Base-by-base conservation (phyloP, 345 rosid species). In the Diplotaxis tenuifolia region DNA sequence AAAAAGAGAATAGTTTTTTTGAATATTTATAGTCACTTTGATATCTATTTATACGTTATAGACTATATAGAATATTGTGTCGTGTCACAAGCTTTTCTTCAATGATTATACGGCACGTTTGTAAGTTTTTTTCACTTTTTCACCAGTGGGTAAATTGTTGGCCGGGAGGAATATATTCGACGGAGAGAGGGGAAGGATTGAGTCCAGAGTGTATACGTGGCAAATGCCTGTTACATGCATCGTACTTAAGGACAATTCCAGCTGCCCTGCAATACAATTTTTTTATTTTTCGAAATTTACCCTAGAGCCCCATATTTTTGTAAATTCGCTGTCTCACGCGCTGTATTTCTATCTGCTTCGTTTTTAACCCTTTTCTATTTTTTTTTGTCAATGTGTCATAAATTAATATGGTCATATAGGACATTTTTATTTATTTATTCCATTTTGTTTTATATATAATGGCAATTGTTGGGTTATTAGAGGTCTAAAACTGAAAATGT, bases 131-230 rank as follows among this genome's bases (percentile, higher is more conserved):
- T 25, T 57, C 19, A 40, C 52, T 45, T 55, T 47, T 70, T 52
- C 49, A 77, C 68, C 76, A 49, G 52, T 57, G 62, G 76, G 72
- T 76, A 70, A 76, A 75, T 76, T 70, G 71, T 56, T 42, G 70
- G 79, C 32, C 19, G 65, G 29, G 61, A 36, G 56, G 74, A 67
- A 74, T 38, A 77, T 71, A 74, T 78, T 77, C 81, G 61, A 50
- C 25, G 61, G 19, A 45, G 50, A 23, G 31, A 36, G 20, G 32
- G 74, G 67, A n/a, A 40, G 27, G 68, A 62, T 31, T 60, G 64
- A 47, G 58, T 16, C 73, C 76, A 65, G 54, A 70, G 61, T 8
- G 57, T n/a, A 67, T 16, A 67, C 78, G 69, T 81, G 84, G 79
- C 77, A 67, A 59, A 49, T 56, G 67, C 66, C 80, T 52, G 65